phyloP scores from a whole-genome alignment of 768 basidiomycete species.

The Boletus tylopilopsis region DNA sequence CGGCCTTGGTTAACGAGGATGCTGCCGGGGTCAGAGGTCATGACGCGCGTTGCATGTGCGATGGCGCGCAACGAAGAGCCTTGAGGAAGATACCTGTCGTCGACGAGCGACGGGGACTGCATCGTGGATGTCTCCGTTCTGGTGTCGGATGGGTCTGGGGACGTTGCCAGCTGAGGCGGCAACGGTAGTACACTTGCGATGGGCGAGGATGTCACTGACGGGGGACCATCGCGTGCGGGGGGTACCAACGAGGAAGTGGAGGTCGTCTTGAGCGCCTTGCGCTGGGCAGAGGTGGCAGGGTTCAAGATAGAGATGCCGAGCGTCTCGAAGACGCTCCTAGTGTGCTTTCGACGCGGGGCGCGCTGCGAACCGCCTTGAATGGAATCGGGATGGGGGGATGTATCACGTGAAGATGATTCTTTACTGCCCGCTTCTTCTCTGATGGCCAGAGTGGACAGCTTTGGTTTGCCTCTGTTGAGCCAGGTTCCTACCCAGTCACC shows the following conservation, averaged over 20 bases:
- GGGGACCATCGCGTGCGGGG: slow-evolving; percentile 10
- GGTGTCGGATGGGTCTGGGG: slow-evolving; percentile 18
- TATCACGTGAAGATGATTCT: slow-evolving; percentile 17
- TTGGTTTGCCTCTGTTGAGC: slow-evolving; percentile 55
- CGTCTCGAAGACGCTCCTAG: slow-evolving; percentile 68
- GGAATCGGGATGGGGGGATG: slow-evolving; percentile 18
- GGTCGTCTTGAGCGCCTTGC: slow-evolving; percentile 18
- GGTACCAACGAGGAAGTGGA: slow-evolving; percentile 20
- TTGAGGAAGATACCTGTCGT: slow-evolving; percentile 41
- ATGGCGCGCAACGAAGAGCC: slow-evolving; percentile 73
- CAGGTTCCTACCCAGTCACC: slow-evolving; percentile 79
- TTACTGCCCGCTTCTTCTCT: slow-evolving; percentile 23
- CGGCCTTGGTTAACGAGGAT: slow-evolving; percentile 68
- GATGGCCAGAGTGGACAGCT: slow-evolving; percentile 16
- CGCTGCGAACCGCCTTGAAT: slow-evolving; percentile 14
- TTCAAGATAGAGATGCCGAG: slow-evolving; percentile 67
- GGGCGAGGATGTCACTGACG: slow-evolving; percentile 21
- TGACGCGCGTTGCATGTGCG: slow-evolving; percentile 79
- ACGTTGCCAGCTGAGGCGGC: slow-evolving; percentile 29
- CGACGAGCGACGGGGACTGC: slow-evolving; percentile 23
- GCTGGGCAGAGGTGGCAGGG: slow-evolving; percentile 36
- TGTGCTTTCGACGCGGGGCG: slow-evolving; percentile 36
- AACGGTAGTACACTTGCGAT: slow-evolving; percentile 14
- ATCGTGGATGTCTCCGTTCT: slow-evolving; percentile 27
- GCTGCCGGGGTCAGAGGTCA: slow-evolving; percentile 74